phyloP scores from a whole-genome alignment of 257 asterid genomes.

The Plantago major region DNA sequence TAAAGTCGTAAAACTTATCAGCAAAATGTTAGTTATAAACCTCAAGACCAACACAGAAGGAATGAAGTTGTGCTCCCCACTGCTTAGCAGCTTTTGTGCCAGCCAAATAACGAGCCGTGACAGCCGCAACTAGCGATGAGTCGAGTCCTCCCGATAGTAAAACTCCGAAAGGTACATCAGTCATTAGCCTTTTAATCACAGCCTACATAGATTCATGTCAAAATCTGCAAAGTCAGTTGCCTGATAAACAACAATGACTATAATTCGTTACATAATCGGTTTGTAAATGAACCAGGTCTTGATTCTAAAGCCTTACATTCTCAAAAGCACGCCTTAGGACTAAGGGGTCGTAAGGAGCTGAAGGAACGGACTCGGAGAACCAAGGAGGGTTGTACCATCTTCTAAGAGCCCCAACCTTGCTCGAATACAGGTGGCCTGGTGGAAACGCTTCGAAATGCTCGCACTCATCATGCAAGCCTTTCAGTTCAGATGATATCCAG shows the following conservation, averaged over 20 bases:
- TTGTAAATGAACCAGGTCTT: not conserved
- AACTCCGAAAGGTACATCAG: conserved; percentile 97
- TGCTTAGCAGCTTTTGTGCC: conserved; percentile 82
- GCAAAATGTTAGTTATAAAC: conserved; percentile 25
- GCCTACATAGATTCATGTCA: conserved; percentile 45
- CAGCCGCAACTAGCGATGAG: conserved; percentile 86
- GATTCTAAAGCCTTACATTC: conserved; percentile 41
- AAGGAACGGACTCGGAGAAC: conserved; percentile 83
- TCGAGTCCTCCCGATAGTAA: conserved; percentile 95
- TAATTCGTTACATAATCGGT: not conserved
- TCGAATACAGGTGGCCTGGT: conserved; percentile 87
- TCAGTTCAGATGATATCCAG: conserved; percentile 91
- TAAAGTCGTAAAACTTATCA: not conserved
- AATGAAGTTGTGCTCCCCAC: conserved; percentile 95
- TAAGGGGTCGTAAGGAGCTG: conserved; percentile 79
- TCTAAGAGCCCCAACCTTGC: conserved; percentile 63
- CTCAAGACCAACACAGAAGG: conserved; percentile 98
- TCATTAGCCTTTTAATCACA: conserved; percentile 89
- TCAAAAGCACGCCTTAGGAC: conserved; percentile 80
- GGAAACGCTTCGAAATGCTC: conserved; percentile 92
- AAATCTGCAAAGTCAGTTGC: not conserved
- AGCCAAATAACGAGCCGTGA: conserved; percentile 86
- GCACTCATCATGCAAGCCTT: conserved; percentile 81
- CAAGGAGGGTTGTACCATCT: conserved; percentile 94
- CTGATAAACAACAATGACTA: not conserved